Evolutionary conservation across 2,329 filamentous ascomycete genomes (phyloP).

Genomic region (Aspergillus vadensis): DNA sequence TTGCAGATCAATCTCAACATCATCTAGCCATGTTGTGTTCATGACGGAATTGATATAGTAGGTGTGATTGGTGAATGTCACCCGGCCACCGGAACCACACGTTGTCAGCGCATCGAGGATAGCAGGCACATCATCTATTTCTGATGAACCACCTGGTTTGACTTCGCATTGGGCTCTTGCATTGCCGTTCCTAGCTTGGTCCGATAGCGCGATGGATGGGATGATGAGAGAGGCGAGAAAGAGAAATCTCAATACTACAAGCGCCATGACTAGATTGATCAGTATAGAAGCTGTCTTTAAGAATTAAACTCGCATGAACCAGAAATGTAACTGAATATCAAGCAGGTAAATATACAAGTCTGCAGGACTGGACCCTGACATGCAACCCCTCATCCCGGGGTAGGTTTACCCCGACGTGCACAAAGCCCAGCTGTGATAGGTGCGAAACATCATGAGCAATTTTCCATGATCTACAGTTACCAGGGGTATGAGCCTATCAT

Average conservation of each 20-base stretch:
- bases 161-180: slow-evolving; percentile 12
- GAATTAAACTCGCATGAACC: too few relatives aligned
- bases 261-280: neutral
- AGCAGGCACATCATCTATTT: slow-evolving; percentile 53
- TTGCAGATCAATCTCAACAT: slow-evolving; percentile 52
- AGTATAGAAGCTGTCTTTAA: neutral
- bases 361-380: neutral
- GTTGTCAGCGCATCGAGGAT: slow-evolving; percentile 54
- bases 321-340: too few relatives aligned
- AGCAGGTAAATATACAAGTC: too few relatives aligned
- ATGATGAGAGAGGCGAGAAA: neutral
- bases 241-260: neutral
- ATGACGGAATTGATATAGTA: slow-evolving; percentile 55
- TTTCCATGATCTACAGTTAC: slow-evolving; percentile 3
- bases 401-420: slow-evolving; percentile 1
- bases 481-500: neutral
- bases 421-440: neutral
- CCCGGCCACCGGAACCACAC: slow-evolving; percentile 53
- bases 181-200: neutral
- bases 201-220: neutral
- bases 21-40: slow-evolving; percentile 51
- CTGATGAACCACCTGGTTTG: slow-evolving; percentile 19
- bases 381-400: slow-evolving; percentile 4
- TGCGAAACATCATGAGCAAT: neutral
- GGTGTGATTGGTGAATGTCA: slow-evolving; percentile 53